These are phyloP conservation scores for Phenoliferia sp. DNA, from an alignment of 1,284 basidiomycete species.

Conservation along the genomic window DNA sequence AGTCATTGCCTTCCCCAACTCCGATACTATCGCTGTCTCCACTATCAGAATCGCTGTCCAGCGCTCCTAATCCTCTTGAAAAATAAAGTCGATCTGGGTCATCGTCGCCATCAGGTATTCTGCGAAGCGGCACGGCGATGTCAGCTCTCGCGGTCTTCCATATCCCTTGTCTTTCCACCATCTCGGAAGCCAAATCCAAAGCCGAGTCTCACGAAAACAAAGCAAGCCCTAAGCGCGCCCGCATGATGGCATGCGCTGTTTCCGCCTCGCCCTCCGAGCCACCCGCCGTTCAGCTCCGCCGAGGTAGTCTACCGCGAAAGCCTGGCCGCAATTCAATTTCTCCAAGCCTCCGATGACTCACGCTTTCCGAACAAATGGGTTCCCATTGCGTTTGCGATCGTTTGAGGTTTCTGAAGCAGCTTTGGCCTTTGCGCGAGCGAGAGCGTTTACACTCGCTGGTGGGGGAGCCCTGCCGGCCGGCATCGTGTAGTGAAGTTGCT, in stretches of 20 bases:
- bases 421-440: slow-evolving; percentile 30
- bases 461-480: slow-evolving; percentile 18
- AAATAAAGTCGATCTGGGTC: slow-evolving; percentile 45
- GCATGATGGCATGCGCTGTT: too few relatives aligned
- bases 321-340: too few relatives aligned
- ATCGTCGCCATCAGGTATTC: slow-evolving; percentile 32
- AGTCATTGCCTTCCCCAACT: slow-evolving; percentile 16
- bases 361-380: not conserved
- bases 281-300: too few relatives aligned
- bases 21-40: slow-evolving; percentile 51
- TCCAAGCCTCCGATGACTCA: too few relatives aligned
- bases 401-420: slow-evolving; percentile 9
- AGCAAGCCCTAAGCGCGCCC: too few relatives aligned
- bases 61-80: slow-evolving; percentile 62
- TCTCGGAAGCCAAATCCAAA: too few relatives aligned
- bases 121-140: not conserved
- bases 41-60: slow-evolving; percentile 66
- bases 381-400: not conserved
- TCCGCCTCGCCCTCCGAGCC: too few relatives aligned
- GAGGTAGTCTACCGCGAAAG: too few relatives aligned
- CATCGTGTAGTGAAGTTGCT: not conserved
- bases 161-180: too few relatives aligned
- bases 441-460: slow-evolving; percentile 16
- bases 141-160: too few relatives aligned
- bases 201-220: too few relatives aligned